Conservation (phyloP, 192 early-diverging fungal genomes). For the Glomus cerebriforme region DNA sequence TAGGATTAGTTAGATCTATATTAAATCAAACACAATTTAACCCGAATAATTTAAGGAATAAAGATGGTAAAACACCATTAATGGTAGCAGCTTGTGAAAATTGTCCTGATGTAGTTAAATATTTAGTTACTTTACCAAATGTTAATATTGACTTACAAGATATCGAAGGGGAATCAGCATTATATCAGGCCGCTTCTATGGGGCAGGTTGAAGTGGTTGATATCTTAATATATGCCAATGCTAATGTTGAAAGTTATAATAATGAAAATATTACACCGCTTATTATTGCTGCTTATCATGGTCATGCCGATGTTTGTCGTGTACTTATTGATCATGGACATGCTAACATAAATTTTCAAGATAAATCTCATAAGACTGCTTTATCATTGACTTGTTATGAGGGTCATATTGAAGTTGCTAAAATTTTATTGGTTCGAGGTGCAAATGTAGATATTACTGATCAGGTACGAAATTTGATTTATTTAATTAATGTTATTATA, state of each 20-base stretch:
- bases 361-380: conserved; percentile 44
- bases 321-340: conserved; percentile 47
- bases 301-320: conserved; percentile 46
- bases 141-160: conserved; percentile 41
- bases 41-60: conserved; percentile 39
- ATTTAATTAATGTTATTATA: background rate
- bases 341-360: conserved; percentile 45
- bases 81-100: conserved; percentile 48
- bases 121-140: conserved; percentile 31
- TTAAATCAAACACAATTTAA: conserved; percentile 37
- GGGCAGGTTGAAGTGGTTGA: conserved; percentile 42
- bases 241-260: conserved; percentile 38
- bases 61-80: conserved; percentile 44
- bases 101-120: conserved; percentile 38
- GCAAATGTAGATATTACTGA: conserved; percentile 39
- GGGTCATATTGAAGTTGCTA: conserved; percentile 38
- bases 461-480: conserved; percentile 16
- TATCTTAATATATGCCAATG: conserved; percentile 40
- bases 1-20: conserved; percentile 41
- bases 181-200: conserved; percentile 44
- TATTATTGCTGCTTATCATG: conserved; percentile 65
- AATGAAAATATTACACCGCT: conserved; percentile 61
- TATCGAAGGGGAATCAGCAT: conserved; percentile 47
- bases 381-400: conserved; percentile 41
- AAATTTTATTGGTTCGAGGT: conserved; percentile 38